phyloP scores from a whole-genome alignment of 306 rosid genomes.

The Vigna radiata region DNA sequence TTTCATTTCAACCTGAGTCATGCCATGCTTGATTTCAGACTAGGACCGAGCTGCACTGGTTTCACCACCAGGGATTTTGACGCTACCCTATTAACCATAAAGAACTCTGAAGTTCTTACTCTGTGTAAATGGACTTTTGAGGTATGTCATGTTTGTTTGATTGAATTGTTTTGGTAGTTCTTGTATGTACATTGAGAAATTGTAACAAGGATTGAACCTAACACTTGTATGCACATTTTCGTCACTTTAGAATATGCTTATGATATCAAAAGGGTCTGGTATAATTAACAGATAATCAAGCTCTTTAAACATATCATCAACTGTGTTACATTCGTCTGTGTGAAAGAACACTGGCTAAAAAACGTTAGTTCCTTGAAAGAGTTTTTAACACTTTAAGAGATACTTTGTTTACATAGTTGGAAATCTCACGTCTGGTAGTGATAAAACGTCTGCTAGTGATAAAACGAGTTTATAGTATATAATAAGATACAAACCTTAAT shows the following conservation, averaged over 20 bases:
- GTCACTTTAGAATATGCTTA: neutral
- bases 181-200: constrained; percentile 1
- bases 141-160: constrained; percentile 51
- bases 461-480: too few species aligned
- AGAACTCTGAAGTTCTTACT: constrained; percentile 69
- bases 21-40: constrained; percentile 79
- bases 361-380: neutral
- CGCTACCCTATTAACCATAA: constrained; percentile 68
- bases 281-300: neutral
- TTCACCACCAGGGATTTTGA: constrained; percentile 64
- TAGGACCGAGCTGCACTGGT: constrained; percentile 47
- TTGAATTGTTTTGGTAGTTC: neutral
- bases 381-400: neutral
- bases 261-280: neutral
- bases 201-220: neutral
- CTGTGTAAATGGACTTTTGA: constrained; percentile 75
- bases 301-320: neutral
- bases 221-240: neutral
- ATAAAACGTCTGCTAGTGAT: too few species aligned
- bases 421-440: too few species aligned
- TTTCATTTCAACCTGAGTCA: constrained; percentile 70
- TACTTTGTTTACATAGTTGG: neutral
- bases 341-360: neutral
- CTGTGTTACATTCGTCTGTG: neutral
- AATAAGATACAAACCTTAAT: too few species aligned